Evolutionary conservation across 2,329 filamentous ascomycete genomes (phyloP).

Genomic region (Aspergillus amoenus): DNA sequence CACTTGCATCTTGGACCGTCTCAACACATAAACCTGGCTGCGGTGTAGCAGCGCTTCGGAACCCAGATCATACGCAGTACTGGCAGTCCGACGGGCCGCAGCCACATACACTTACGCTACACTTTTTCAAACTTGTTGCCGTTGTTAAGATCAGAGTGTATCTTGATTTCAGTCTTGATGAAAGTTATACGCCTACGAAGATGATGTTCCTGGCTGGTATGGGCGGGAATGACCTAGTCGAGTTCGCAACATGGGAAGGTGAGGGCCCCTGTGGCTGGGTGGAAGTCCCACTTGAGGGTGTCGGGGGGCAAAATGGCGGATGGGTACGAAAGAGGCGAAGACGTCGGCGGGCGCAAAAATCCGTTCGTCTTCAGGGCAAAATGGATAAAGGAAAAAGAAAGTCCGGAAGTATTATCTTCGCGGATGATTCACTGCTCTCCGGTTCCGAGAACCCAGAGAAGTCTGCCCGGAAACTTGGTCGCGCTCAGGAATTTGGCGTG

Average conservation of each 20-base stretch:
- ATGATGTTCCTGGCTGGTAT: slow-evolving; percentile 88
- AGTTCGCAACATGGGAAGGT: slow-evolving; percentile 79
- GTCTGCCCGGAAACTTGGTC: slow-evolving; percentile 15
- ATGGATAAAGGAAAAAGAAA: slow-evolving; percentile 21
- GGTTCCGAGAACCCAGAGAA: slow-evolving; percentile 13
- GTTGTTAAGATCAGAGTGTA: slow-evolving; percentile 54
- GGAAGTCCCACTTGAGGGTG: slow-evolving; percentile 70
- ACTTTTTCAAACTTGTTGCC: slow-evolving; percentile 58
- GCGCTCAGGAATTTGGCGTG: slow-evolving; percentile 28
- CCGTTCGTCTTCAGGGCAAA: neutral
- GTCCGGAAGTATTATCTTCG: slow-evolving; percentile 9
- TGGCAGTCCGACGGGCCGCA: slow-evolving; percentile 69
- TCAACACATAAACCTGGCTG: slow-evolving; percentile 63
- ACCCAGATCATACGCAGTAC: slow-evolving; percentile 57
- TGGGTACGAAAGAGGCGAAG: slow-evolving; percentile 26
- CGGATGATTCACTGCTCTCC: slow-evolving; percentile 16
- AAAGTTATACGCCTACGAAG: slow-evolving; percentile 94
- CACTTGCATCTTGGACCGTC: slow-evolving; percentile 66
- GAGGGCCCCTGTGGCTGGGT: slow-evolving; percentile 85
- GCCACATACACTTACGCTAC: slow-evolving; percentile 62
- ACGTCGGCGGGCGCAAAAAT: slow-evolving; percentile 13
- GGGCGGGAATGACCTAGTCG: slow-evolving; percentile 84
- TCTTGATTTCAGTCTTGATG: slow-evolving; percentile 88
- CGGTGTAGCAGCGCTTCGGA: slow-evolving; percentile 59
- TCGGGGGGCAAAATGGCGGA: slow-evolving; percentile 49